Evolutionary conservation across 1,284 basidiomycete genomes (phyloP), one percentile per base, ranked within the genome.

Genomic region (Malassezia arunalokei): DNA sequence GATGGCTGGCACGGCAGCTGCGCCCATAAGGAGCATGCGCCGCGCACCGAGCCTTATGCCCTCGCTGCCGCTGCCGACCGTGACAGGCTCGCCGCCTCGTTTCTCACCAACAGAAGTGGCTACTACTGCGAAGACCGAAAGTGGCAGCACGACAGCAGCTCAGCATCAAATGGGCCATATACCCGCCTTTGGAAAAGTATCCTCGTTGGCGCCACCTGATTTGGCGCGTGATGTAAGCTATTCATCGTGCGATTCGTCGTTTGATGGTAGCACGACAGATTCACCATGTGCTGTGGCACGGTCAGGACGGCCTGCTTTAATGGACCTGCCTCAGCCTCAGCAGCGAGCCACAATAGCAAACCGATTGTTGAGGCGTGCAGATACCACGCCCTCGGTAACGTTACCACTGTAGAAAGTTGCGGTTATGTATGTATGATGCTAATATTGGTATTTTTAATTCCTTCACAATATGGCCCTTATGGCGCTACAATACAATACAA

Each of bases 181-280:
- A 24, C 20, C 20, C 20, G 20, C 20, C 20, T 24, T 24, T 24
- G 20, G 20, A 24, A 24, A 11, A 5, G 45, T 20, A 24, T 20
- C 6, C 33, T 31, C 29, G 17, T 40, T 42, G 14, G 47, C 42
- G 11, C 35, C 43, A 3, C 38, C 29, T 5, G 39, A 31, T 7
- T 9, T 39, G 12, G 29, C 40, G 9, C 63, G 54, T 0, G 66
- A 69, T 39, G 52, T 61, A n/a, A 66, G 64, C 45, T 66, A 65
- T 44, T 58, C 62, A 43, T 64, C 62, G 35, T 58, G 58, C n/a
- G 66, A 69, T 44, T 66, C 65, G 9, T 62, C 58, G 9, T 69
- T 69, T 35, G 66, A 69, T 33, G 66, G 49, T 6, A 65, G 59
- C 11, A 55, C 57, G 8, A 58, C 59, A 3, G 64, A 64, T 40